Percentiles rank a stretch among this genome's conserved stretches.
phyloP scores from a whole-genome alignment of 345 rosid genomes.

The Corymbia maculata region DNA sequence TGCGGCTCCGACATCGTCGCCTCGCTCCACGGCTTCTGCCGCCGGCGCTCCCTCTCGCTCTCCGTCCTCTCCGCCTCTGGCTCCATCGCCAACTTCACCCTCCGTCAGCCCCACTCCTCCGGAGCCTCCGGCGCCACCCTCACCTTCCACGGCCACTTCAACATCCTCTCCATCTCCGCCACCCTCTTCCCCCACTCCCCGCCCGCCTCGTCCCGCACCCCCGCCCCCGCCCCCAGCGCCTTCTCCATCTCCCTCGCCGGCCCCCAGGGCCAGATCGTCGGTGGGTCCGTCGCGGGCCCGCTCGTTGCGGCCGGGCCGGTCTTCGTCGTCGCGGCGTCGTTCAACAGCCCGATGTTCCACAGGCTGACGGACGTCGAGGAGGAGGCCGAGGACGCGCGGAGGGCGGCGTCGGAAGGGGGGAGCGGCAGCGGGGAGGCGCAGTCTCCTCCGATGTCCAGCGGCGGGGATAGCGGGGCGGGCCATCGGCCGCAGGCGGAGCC shows the following conservation, averaged over 20 bases:
- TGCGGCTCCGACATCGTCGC: conserved; percentile 69
- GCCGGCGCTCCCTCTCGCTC: conserved; percentile 46
- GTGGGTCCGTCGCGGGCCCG: conserved; percentile 72
- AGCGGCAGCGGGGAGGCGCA: conserved; percentile 33
- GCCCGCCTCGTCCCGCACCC: neutral
- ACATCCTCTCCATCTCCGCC: conserved; percentile 79
- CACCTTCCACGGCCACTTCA: conserved; percentile 85
- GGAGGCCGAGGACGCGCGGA: conserved; percentile 5
- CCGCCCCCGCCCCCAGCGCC: conserved; percentile 30
- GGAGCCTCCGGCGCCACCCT: conserved; percentile 40
- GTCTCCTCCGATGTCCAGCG: conserved; percentile 43
- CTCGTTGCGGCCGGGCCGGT: conserved; percentile 65
- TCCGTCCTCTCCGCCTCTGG: conserved; percentile 81
- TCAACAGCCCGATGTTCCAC: conserved; percentile 63
- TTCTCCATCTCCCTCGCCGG: conserved; percentile 78
- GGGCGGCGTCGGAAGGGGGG: conserved; percentile 22
- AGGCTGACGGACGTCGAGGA: conserved; percentile 46
- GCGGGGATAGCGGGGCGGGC: conserved; percentile 12
- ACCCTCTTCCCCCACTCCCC: conserved; percentile 52
- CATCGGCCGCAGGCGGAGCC: neutral
- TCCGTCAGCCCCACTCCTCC: conserved; percentile 75
- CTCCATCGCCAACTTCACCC: conserved; percentile 71
- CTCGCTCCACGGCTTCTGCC: conserved; percentile 54
- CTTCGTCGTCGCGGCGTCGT: conserved; percentile 66
- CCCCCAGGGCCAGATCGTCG: conserved; percentile 91